Evolutionary conservation across 2,329 filamentous ascomycete species (phyloP).

Genomic region (Epichloe scottii): DNA sequence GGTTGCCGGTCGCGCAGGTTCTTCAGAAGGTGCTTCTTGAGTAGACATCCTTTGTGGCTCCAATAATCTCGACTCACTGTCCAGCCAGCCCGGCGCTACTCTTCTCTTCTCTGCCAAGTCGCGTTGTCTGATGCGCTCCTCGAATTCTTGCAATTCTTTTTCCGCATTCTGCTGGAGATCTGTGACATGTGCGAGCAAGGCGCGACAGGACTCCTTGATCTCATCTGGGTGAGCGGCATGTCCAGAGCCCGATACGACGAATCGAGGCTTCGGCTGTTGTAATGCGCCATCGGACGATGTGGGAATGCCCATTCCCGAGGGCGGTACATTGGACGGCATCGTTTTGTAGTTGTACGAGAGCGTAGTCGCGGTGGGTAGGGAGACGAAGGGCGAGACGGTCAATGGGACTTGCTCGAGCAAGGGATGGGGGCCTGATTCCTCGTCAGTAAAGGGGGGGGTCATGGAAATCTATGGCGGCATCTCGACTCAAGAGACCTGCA

Average conservation of each 20-base stretch:
- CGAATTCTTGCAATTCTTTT: conserved; percentile 54
- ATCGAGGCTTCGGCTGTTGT: conserved; percentile 43
- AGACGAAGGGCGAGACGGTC: conserved; percentile 88
- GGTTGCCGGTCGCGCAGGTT: neutral
- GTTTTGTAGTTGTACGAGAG: conserved; percentile 92
- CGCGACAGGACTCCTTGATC: conserved; percentile 70
- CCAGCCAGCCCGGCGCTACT: conserved; percentile 69
- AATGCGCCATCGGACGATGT: conserved; percentile 23
- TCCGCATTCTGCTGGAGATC: conserved; percentile 57
- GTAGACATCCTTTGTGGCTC: conserved; percentile 46
- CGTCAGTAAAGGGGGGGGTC: conserved; percentile 7
- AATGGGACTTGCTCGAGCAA: conserved; percentile 86
- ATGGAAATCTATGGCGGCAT: neutral
- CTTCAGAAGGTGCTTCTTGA: conserved; percentile 13
- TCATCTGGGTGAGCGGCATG: conserved; percentile 78
- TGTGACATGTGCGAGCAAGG: conserved; percentile 63
- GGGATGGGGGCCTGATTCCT: conserved; percentile 57
- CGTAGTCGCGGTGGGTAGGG: conserved; percentile 77
- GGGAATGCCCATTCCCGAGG: conserved; percentile 22
- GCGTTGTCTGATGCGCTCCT: conserved; percentile 49
- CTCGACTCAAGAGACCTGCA: conserved; percentile 4
- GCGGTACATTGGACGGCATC: conserved; percentile 73
- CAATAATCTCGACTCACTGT: conserved; percentile 57
- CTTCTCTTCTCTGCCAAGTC: conserved; percentile 70
- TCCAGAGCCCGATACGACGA: conserved; percentile 66